A percentile compares a stretch with the other conserved stretches of the same genome.
phyloP scores from a whole-genome alignment of 2,329 filamentous ascomycete genomes.

The Verticillium dahliae region DNA sequence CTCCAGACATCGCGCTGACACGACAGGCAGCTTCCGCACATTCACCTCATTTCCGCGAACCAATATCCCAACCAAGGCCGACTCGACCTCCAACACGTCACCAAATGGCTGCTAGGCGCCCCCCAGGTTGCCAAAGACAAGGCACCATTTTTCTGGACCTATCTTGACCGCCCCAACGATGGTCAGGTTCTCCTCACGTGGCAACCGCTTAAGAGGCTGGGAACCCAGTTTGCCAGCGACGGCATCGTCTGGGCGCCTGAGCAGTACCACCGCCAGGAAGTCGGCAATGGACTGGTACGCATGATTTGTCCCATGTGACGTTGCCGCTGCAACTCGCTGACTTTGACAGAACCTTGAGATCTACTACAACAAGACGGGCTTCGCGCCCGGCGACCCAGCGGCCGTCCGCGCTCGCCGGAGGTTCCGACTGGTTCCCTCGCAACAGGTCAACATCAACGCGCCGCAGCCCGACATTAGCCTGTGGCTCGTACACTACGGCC shows the following conservation, averaged over 20 bases:
- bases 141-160: slow-evolving; percentile 89
- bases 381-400: slow-evolving; percentile 65
- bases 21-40: slow-evolving; percentile 64
- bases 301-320: slow-evolving; percentile 1
- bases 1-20: background rate
- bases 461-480: slow-evolving; percentile 72
- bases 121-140: slow-evolving; percentile 79
- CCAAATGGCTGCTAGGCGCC: slow-evolving; percentile 76
- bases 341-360: slow-evolving; percentile 72
- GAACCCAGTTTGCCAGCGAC: slow-evolving; percentile 77
- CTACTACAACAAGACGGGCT: slow-evolving; percentile 76
- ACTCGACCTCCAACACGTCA: slow-evolving; percentile 69
- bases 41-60: slow-evolving; percentile 82
- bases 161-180: slow-evolving; percentile 74
- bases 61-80: slow-evolving; percentile 69
- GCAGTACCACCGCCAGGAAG: slow-evolving; percentile 66
- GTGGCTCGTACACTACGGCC: slow-evolving; percentile 88
- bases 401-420: slow-evolving; percentile 75
- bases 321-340: background rate
- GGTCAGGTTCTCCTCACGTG: slow-evolving; percentile 80
- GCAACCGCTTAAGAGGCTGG: slow-evolving; percentile 70
- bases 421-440: slow-evolving; percentile 74
- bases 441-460: slow-evolving; percentile 61
- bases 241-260: slow-evolving; percentile 88
- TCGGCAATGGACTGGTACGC: slow-evolving; percentile 53